phyloP scores from a whole-genome alignment of 495 filamentous ascomycete genomes.

The Aspergillus avenaceus region DNA sequence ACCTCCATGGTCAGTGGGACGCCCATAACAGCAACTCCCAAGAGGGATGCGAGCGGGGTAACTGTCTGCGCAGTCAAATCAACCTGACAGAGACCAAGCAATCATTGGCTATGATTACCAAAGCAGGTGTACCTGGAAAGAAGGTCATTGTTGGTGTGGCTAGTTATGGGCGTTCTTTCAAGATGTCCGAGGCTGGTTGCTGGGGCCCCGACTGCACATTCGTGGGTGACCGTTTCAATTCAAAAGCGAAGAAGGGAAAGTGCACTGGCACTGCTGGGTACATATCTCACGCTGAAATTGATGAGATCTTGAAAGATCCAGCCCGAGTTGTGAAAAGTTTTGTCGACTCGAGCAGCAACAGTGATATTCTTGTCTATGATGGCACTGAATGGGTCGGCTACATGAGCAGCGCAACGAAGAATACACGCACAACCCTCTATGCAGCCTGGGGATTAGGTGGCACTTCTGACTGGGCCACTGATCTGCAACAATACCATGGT shows the following conservation, averaged over 20 bases:
- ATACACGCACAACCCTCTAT: too few species aligned
- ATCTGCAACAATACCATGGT: too few species aligned
- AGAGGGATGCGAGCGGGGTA: conserved; percentile 25
- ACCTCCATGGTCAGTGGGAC: conserved; percentile 21
- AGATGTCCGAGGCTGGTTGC: conserved; percentile 22
- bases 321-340: too few species aligned
- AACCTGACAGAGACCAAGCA: conserved; percentile 35
- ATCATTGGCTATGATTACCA: conserved; percentile 40
- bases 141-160: conserved; percentile 36
- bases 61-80: conserved; percentile 33
- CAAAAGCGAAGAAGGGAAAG: conserved; percentile 25
- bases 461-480: too few species aligned
- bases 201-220: conserved; percentile 15
- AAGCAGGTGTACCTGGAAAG: conserved; percentile 35
- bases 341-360: too few species aligned
- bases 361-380: too few species aligned
- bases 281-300: conserved; percentile 14
- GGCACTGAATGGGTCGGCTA: too few species aligned
- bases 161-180: conserved; percentile 34
- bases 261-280: conserved; percentile 22
- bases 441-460: too few species aligned
- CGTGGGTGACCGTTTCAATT: conserved; percentile 17
- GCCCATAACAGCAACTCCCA: conserved; percentile 9
- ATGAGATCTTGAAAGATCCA: not conserved
- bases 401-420: too few species aligned